Evolutionary conservation across 1,284 basidiomycete species (phyloP).

Genomic region (Marasmius oreades): DNA sequence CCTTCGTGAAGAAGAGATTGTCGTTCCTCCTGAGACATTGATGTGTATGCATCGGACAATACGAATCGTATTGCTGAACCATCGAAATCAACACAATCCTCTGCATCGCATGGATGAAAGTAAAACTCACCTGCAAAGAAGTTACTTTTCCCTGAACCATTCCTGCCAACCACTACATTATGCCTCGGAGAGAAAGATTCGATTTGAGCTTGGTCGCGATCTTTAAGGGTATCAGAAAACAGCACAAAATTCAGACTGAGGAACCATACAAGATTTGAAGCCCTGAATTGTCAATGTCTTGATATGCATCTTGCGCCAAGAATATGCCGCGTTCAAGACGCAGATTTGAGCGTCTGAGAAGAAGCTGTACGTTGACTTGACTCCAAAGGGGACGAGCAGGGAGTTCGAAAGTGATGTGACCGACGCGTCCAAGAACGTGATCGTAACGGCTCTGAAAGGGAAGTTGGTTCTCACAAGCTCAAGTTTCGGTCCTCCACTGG

Average conservation of each 20-base stretch:
- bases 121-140: slow-evolving; percentile 80
- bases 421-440: neutral
- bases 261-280: slow-evolving; percentile 86
- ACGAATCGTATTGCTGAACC: slow-evolving; percentile 90
- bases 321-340: neutral
- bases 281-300: slow-evolving; percentile 94
- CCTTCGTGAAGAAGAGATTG: slow-evolving; percentile 93
- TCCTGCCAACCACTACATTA: slow-evolving; percentile 93
- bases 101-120: neutral
- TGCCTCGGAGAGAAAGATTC: slow-evolving; percentile 82
- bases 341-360: neutral
- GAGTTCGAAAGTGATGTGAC: neutral
- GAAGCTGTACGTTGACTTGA: neutral
- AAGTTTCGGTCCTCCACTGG: neutral
- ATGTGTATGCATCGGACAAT: slow-evolving; percentile 95
- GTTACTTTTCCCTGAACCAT: slow-evolving; percentile 96
- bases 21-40: slow-evolving; percentile 91
- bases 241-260: slow-evolving; percentile 8
- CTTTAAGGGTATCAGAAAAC: slow-evolving; percentile 27
- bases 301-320: slow-evolving; percentile 60
- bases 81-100: neutral
- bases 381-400: neutral
- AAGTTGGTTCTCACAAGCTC: neutral
- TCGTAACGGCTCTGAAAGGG: neutral
- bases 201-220: slow-evolving; percentile 81